Evolutionary conservation across 306 rosid genomes (phyloP), one percentile per base, ranked within the genome.

Genomic region (Luffa aegyptiaca): DNA sequence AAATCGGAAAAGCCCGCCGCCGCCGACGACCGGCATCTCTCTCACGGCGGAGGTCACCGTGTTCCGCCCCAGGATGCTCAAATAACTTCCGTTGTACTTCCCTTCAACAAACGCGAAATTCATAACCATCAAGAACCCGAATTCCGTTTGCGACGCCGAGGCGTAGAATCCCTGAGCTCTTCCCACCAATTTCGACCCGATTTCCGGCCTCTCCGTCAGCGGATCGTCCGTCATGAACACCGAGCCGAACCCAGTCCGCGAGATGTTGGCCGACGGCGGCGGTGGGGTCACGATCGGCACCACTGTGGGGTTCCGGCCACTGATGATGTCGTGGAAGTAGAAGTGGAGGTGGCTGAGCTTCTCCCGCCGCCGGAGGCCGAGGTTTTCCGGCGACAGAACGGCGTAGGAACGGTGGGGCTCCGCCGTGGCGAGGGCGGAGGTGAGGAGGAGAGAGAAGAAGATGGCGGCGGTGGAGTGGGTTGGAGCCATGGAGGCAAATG

Each of bases 21-120:
- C 93, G 53, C 97, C 97, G 5, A 92, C 91, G 1, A 92, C 74
- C 8, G 93, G 91, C 91, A 92, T 83, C 84, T 90, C 97, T 56
- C 93, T 88, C 31, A 86, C 88, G 13, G 58, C 48, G 3, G 87
- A 81, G 0, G 39, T 18, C 8, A 81, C 74, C 8, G 81, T 31
- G 71, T 90, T 90, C 55, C 92, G 81, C 5, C 97, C 97, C 82
- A 90, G 26, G 17, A 92, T 78, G 44, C 92, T 89, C 6, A 92
- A 80, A 12, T 5, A 76, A 53, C 97, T 92, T 0, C 96, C 96
- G 7, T 84, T 90, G 65, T 79, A 86, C 78, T 88, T 87, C 26
- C 91, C 97, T 76, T 81, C 82, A 0, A 84, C 78, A 82, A 93
- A 93, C 3, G 66, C 93, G 20, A 85, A 91, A 68, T 84, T 90